Base-by-base conservation (phyloP, 345 rosid species). In the Euphorbia pulcherrima region DNA sequence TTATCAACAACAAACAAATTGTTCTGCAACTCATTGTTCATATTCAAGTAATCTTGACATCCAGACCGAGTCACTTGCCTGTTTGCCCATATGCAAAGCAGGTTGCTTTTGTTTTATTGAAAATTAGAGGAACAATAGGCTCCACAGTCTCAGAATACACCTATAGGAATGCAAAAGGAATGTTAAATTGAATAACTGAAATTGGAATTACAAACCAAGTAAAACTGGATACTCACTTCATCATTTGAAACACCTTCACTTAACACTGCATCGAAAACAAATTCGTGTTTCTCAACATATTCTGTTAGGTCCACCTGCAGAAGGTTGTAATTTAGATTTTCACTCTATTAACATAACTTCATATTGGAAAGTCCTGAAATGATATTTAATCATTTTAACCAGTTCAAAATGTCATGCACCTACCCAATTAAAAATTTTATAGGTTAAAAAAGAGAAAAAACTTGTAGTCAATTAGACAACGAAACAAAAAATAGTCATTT, bases 71-170 rank as follows among this genome's bases (percentile, higher is more conserved):
- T 44, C 3, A 80, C 78, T 75, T 72, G 66, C 88, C 85, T 69
- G 86, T 84, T 79, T 86, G 86, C 60, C 90, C 85, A 68, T 86
- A 84, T 33, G 86, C 88, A 61, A 86, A 84, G 78, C 85, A 86
- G 9, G 86, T 84, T 21, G 83, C 90, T 72, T 86, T 86, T n/a
- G 86, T 83, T 61, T 80, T 68, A 12, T 84, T 68, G 70, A 86
- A 86, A 67, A 82, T 86, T 50, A 84, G 71, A 13, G 90, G 83
- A 47, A 86, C 85, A 23, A 84, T 59, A 1, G 88, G 85, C 74
- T 86, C 81, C 79, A 86, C 85, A 9, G 86, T 84, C 76, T 86
- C 81, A 7, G 74, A 75, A 48, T 84, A 86, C 46, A 84, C 83
- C 88, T 83, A 67, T 48, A 69, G 23, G 0, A 4, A 35, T 30